Base-by-base conservation (phyloP, 805 yeast species). In the Ogataea methanolica region DNA sequence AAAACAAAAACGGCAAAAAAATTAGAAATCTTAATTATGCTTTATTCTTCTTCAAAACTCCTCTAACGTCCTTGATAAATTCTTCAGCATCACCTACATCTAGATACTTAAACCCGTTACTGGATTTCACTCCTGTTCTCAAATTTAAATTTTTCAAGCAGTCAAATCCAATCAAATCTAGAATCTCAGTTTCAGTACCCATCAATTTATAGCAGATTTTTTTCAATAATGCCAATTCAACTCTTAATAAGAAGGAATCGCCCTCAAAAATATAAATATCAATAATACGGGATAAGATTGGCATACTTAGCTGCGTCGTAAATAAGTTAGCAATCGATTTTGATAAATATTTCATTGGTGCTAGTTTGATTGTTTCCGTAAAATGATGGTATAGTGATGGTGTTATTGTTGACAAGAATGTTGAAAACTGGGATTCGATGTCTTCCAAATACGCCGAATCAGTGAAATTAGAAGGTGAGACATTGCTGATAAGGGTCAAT, bases 231-330 rank as follows among this genome's bases (percentile, higher is more conserved):
- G 80, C 85, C n/a, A 84, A 60, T 2, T 76, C 67, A 11, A 75
- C 71, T 19, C 84, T 71, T 39, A 80, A 63, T 42, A 84, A 58
- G 52, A 82, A 71, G 1, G 74, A 63, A 53, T 79, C 86, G 7
- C 83, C 82, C 58, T 83, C 88, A 59, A 82, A 82, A 11, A 82
- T 59, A 59, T 73, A 73, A 5, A 83, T 68, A 59, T 85, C 91
- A 50, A 85, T 56, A 6, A 84, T 53, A 15, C 80, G 72, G 23
- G 73, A 66, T 7, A 76, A 61, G 1, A 74, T 61, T 33, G 81
- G 83, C 41, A 78, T 62, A 12, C 70, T 59, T 39, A 82, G 57
- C 23, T 72, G 68, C 43, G 69, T 65, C 2, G 81, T 59, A 56
- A 82, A 77, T 17, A 80, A 50, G 11, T 71, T 65, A 19, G 76